Base-by-base conservation (phyloP, 345 rosid species). In the Eutrema yunnanense region DNA sequence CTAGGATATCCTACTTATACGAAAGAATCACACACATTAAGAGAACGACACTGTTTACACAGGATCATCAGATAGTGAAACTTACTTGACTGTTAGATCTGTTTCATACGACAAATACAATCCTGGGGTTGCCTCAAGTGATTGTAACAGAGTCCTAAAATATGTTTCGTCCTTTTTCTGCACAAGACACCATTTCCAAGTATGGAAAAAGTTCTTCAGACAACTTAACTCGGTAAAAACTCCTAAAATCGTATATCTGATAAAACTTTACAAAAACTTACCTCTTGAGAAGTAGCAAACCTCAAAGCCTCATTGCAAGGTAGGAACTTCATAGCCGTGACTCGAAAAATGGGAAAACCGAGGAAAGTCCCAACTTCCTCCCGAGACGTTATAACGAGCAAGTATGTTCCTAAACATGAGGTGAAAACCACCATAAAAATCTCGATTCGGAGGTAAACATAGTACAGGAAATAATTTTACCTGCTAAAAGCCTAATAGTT, bases 41-140 rank as follows among this genome's bases (percentile, higher is more conserved):
- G 30, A 55, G 9, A 68, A 32, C 16, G 46, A 26, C 33, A 46
- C 38, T 10, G 32, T 53, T 52, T 54, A 54, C 48, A 33, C 71
- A 54, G 48, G 34, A 69, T 48, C 30, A 62, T 22, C 11, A 34
- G 12, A 64, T 9, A 56, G 54, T 65, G 65, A 72, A 62, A 44
- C 72, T 82, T 91, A 94, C 99, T 94, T 91, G 76, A 94, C 66
- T 46, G 99, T 94, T 68, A 94, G 80, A 85, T 94, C 99, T n/a
- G 96, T 86, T 73, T 83, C 87, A 57, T 89, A 94, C 27, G 98
- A 94, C 71, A 78, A 91, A 82, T 91, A 89, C 80, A 94, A 78
- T 71, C 97, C 97, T 6, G 98, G 98, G 46, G 88, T 85, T 67
- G 84, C 72, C 83, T 94, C 97, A 74, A 94, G 90, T 51, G 78